Percentiles rank a stretch among this genome's conserved stretches.
phyloP scores from a whole-genome alignment of 164 flowering plant species.

The Macadamia tetraphylla region DNA sequence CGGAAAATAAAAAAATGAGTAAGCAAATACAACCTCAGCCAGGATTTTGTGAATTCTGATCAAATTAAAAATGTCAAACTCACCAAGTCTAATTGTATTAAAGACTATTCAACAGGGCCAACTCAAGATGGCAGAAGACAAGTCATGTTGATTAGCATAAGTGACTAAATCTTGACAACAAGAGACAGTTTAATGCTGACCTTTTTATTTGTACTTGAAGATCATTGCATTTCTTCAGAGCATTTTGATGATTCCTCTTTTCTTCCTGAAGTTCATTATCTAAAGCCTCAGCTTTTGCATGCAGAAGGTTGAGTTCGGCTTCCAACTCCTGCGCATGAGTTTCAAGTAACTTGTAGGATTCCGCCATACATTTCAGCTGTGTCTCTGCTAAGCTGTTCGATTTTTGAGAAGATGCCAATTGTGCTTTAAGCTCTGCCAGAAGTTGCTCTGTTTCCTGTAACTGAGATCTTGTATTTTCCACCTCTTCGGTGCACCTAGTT shows the following conservation, averaged over 20 bases:
- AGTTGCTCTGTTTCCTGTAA: conserved; percentile 64
- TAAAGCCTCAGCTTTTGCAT: conserved; percentile 43
- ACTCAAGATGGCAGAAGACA: neutral
- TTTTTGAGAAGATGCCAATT: conserved; percentile 65
- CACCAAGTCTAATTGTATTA: neutral
- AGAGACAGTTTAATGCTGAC: conserved; percentile 31
- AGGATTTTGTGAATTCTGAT: neutral
- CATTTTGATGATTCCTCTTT: conserved; percentile 48
- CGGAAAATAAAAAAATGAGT: neutral
- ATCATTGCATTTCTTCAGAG: conserved; percentile 55
- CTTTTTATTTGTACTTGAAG: conserved; percentile 70
- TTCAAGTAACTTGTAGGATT: conserved; percentile 89
- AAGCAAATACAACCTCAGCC: neutral
- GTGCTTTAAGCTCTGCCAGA: conserved; percentile 61
- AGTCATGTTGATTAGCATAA: neutral
- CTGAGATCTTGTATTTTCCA: conserved; percentile 55
- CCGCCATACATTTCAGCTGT: conserved; percentile 98
- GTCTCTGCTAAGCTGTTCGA: conserved; percentile 85
- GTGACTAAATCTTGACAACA: neutral
- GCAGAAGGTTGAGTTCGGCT: conserved; percentile 53
- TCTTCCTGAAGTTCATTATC: conserved; percentile 74
- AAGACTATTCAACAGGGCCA: neutral
- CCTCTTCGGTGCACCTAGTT: conserved; percentile 47
- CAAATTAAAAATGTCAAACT: neutral
- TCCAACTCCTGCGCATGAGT: conserved; percentile 58